A percentile compares a stretch with the other conserved stretches of the same genome.
Conservation (phyloP, 441 rosid species). For the Kokia cookei region DNA sequence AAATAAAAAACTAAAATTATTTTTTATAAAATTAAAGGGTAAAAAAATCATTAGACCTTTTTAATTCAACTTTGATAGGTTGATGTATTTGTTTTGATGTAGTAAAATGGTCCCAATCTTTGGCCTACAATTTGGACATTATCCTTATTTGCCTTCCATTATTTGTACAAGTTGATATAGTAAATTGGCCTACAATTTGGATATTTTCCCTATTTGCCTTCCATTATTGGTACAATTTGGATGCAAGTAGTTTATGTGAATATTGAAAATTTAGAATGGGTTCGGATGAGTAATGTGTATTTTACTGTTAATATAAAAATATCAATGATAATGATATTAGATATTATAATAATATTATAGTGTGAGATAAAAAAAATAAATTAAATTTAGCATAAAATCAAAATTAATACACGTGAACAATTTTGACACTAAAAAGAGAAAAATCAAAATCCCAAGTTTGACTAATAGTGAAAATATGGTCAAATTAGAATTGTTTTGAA, state of each 20-base stretch:
- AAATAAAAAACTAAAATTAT: too few relatives aligned
- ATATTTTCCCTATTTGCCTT: too few relatives aligned
- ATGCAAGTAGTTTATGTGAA: background rate
- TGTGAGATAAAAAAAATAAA: too few relatives aligned
- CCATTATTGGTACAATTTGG: too few relatives aligned
- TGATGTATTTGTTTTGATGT: background rate
- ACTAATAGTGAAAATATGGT: background rate
- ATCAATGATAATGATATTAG: too few relatives aligned
- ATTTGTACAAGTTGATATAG: background rate
- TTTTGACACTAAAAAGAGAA: background rate
- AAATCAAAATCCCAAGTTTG: background rate
- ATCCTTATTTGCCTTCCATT: background rate
- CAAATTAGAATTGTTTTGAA: background rate
- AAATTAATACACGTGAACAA: background rate
- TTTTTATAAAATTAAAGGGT: too few relatives aligned
- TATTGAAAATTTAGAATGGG: background rate
- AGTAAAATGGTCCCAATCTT: background rate
- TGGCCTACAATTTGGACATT: background rate
- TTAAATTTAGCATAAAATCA: too few relatives aligned
- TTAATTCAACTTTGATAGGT: background rate
- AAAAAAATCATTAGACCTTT: background rate
- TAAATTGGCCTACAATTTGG: too few relatives aligned
- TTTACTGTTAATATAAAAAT: too few relatives aligned
- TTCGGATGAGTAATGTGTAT: too few relatives aligned
- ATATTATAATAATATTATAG: too few relatives aligned